Conservation (phyloP, 768 basidiomycete genomes). For the Coprinopsis sp. region DNA sequence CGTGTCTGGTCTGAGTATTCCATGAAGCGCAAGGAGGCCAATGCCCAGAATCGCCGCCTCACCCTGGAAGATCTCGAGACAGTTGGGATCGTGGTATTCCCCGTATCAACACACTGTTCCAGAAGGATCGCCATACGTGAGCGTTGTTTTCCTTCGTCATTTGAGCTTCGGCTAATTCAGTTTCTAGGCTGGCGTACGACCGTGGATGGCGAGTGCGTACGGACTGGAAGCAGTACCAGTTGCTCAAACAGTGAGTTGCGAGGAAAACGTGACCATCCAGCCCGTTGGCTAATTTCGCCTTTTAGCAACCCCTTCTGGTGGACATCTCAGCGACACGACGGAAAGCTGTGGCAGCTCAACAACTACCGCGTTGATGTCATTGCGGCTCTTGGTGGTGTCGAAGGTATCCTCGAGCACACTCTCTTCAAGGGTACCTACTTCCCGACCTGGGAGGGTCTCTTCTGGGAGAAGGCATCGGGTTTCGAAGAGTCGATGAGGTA, state of each 20-base stretch:
- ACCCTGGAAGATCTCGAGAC: constrained; percentile 98
- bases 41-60: constrained; percentile 93
- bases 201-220: constrained; percentile 98
- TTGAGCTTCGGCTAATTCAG: constrained; percentile 5
- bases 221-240: constrained; percentile 97
- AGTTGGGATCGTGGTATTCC: constrained; percentile 99
- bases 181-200: constrained; percentile 81
- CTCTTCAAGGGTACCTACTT: constrained; percentile 98
- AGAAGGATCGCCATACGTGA: constrained; percentile 93
- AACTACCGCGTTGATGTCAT: constrained; percentile 99
- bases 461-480: constrained; percentile 98
- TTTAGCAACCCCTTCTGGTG: constrained; percentile 96
- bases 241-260: constrained; percentile 73
- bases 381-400: constrained; percentile 94
- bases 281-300: constrained; percentile 9
- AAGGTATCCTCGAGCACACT: constrained; percentile 94
- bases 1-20: constrained; percentile 99
- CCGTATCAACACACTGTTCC: constrained; percentile 98
- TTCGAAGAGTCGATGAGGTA: constrained; percentile 97
- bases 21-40: constrained; percentile 99
- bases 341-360: constrained; percentile 95
- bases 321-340: constrained; percentile 96
- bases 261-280: background rate
- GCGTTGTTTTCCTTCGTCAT: constrained; percentile 19
- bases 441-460: constrained; percentile 96